Base-by-base conservation (phyloP, 1,284 basidiomycete species). In the Microbotryum scabiosae region DNA sequence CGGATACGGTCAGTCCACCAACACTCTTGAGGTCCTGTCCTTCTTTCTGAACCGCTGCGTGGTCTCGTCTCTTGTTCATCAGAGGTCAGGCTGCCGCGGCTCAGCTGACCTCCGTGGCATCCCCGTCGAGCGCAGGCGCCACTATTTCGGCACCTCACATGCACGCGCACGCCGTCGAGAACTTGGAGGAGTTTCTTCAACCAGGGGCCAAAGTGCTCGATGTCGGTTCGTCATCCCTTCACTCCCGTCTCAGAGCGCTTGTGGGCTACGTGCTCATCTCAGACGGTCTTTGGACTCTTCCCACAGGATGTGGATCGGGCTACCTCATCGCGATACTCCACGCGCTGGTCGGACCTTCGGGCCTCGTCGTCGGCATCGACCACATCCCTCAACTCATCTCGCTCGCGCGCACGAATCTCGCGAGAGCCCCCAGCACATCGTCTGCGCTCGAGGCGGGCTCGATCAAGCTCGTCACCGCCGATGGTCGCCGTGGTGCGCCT, bases 121-220 rank as follows among this genome's bases (percentile, higher is more conserved):
- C 85, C 67, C 36, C 36, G 36, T 18, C 14, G 36, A 41, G 16
- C 16, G 16, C 36, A 41, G 84, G 82, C 16, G 90, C 90, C 23
- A 94, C 90, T 0, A 92, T 93, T 64, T 87, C 85, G 52, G 91
- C 90, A 0, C 90, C 90, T 3, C 90, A 93, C 73, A 93, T 91
- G 88, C 90, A 94, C 67, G 90, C 88, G 0, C 84, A 90, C 67
- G 89, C 89, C 0, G 72, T 82, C 7, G 85, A 90, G 72, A 79
- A 85, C 59, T 81, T 93, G 21, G 78, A 87, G 1, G 81, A 84
- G 0, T 84, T 82, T 69, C 79, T 93, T 23, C 76, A 78, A 14
- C 85, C 86, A 0, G 87, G 87, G 0, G 77, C 83, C 2, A 81
- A 79, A 26, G 86, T 90, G 3, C 83, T 94, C 43, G 90, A 93